These are phyloP conservation scores for Leccinum uliginosum DNA, from an alignment of 768 basidiomycete species.

Conservation along the genomic window DNA sequence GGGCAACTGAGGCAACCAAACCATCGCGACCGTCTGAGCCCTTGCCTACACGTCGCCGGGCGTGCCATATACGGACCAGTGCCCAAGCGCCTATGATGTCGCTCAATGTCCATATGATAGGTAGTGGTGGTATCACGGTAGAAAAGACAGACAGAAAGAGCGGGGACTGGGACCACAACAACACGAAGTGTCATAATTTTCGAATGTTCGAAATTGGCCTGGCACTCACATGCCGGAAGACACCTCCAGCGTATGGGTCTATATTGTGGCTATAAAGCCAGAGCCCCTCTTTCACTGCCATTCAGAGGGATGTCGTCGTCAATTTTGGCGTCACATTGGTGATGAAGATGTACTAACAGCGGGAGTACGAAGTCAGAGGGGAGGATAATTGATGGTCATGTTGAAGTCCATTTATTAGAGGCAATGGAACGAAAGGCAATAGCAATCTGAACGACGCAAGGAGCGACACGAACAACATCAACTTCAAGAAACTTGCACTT, in stretches of 20 bases:
- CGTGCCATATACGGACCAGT: constrained; percentile 62
- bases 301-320: not conserved
- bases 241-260: constrained; percentile 83
- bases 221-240: constrained; percentile 74
- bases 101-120: constrained; percentile 63
- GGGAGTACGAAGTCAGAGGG: constrained; percentile 73
- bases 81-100: constrained; percentile 70
- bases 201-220: not conserved
- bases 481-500: not conserved
- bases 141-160: constrained; percentile 74
- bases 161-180: constrained; percentile 55
- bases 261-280: constrained; percentile 74
- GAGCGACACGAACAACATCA: constrained; percentile 29
- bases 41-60: constrained; percentile 47
- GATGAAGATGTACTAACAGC: constrained; percentile 48
- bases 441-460: constrained; percentile 48
- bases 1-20: constrained; percentile 63
- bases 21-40: constrained; percentile 45
- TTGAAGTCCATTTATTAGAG: constrained; percentile 41
- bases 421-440: constrained; percentile 48
- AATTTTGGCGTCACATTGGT: not conserved
- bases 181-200: not conserved
- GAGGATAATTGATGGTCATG: constrained; percentile 77
- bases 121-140: constrained; percentile 56
- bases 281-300: constrained; percentile 82